phyloP scores from a whole-genome alignment of 768 basidiomycete genomes.

The Kwoniella europaea region DNA sequence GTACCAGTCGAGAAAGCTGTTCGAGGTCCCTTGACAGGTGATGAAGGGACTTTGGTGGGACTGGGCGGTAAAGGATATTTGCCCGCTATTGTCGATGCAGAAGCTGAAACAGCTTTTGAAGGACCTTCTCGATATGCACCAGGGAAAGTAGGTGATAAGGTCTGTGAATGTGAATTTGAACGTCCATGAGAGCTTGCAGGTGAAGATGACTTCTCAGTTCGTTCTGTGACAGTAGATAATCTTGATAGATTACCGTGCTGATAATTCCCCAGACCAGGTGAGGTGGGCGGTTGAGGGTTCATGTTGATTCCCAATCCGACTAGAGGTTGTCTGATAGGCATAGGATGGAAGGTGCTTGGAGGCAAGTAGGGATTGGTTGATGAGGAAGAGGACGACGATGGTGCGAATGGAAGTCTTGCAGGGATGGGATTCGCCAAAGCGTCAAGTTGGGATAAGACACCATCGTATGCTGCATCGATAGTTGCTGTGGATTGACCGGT shows the following conservation, averaged over 20 bases:
- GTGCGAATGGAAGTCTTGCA: not conserved
- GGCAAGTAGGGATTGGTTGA: constrained; percentile 6
- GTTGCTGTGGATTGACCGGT: constrained; percentile 47
- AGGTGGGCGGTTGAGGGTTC: not conserved
- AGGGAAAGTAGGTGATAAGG: constrained; percentile 17
- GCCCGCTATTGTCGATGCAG: constrained; percentile 28
- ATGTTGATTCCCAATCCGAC: constrained; percentile 29
- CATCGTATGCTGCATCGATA: constrained; percentile 50
- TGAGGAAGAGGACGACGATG: not conserved
- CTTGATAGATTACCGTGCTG: constrained; percentile 3
- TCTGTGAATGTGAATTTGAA: not conserved
- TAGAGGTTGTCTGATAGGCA: constrained; percentile 25
- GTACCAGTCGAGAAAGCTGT: constrained; percentile 13
- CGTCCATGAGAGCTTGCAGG: not conserved
- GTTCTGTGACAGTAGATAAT: constrained; percentile 42
- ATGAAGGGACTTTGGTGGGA: constrained; percentile 14
- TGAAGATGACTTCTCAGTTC: constrained; percentile 37
- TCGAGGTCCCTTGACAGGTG: constrained; percentile 22
- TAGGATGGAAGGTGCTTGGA: constrained; percentile 10
- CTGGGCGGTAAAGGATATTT: constrained; percentile 41
- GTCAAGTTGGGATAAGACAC: constrained; percentile 46
- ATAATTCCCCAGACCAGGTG: constrained; percentile 15
- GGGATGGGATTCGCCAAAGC: constrained; percentile 32
- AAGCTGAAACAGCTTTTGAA: constrained; percentile 11
- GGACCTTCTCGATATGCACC: constrained; percentile 20